Evolutionary conservation across 2,329 filamentous ascomycete species (phyloP).

Genomic region (Raffaelea arxii): DNA sequence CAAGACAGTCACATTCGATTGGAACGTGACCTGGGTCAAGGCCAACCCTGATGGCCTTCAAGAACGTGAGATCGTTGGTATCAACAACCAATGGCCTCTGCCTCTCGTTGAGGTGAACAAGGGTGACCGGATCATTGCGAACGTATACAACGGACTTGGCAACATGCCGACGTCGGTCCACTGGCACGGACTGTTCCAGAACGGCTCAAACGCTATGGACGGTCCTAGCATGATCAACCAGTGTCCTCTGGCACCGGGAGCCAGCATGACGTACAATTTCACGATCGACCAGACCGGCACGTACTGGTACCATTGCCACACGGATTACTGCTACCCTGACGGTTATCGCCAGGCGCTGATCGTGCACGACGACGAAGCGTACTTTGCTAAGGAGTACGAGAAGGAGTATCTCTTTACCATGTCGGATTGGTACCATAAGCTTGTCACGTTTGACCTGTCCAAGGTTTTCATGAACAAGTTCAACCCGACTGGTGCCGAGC

Average conservation of each 20-base stretch:
- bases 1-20: constrained; percentile 47
- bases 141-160: constrained; percentile 48
- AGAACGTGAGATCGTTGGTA: constrained; percentile 59
- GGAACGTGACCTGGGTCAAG: constrained; percentile 61
- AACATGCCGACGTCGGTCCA: constrained; percentile 55
- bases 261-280: constrained; percentile 61
- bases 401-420: constrained; percentile 56
- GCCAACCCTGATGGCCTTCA: constrained; percentile 61
- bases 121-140: constrained; percentile 52
- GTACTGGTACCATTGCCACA: constrained; percentile 73
- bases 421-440: constrained; percentile 62
- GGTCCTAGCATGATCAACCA: constrained; percentile 58
- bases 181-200: constrained; percentile 65
- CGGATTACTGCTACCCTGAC: constrained; percentile 59
- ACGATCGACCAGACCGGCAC: constrained; percentile 52
- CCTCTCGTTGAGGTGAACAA: constrained; percentile 54
- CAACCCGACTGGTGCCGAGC: constrained; percentile 51
- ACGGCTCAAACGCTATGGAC: constrained; percentile 61
- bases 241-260: constrained; percentile 54
- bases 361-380: constrained; percentile 45
- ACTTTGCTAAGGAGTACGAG: constrained; percentile 47
- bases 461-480: constrained; percentile 39
- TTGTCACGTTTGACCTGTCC: constrained; percentile 37
- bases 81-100: constrained; percentile 69
- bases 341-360: constrained; percentile 27